A percentile compares a stretch with the other conserved stretches of the same genome.
phyloP scores from a whole-genome alignment of 495 filamentous ascomycete species.

The Bathelium albidoporum region DNA sequence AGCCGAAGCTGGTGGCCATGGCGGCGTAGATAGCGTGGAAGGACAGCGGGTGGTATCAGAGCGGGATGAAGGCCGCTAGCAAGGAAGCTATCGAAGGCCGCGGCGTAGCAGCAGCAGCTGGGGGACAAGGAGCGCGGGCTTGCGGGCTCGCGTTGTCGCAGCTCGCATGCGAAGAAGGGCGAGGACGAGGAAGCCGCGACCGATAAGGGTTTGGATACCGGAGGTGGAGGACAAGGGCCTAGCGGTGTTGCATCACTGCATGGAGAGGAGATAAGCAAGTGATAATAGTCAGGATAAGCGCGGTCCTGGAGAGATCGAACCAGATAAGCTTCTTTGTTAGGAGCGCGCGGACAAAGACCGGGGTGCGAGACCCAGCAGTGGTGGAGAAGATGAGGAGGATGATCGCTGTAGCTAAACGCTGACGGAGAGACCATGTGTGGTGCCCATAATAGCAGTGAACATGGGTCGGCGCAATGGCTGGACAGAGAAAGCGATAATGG shows the following conservation, averaged over 20 bases:
- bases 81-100: conserved; percentile 18
- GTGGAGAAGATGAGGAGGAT: conserved; percentile 7
- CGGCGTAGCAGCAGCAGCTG: conserved; percentile 12
- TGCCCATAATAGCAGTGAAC: conserved; percentile 11
- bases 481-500: conserved; percentile 12
- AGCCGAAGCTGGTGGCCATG: conserved; percentile 13
- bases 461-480: conserved; percentile 11
- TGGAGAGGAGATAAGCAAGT: conserved; percentile 17
- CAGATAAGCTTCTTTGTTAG: conserved; percentile 20
- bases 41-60: conserved; percentile 22
- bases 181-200: conserved; percentile 19
- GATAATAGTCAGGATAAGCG: conserved; percentile 15
- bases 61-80: conserved; percentile 12
- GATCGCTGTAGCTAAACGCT: conserved; percentile 5
- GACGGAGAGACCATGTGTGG: conserved; percentile 11
- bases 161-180: conserved; percentile 14
- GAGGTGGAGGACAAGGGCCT: conserved; percentile 21
- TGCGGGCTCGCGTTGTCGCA: not conserved
- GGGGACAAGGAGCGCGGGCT: conserved; percentile 19
- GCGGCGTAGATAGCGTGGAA: conserved; percentile 19
- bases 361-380: conserved; percentile 32
- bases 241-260: conserved; percentile 20
- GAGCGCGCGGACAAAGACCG: conserved; percentile 12
- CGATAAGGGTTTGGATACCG: conserved; percentile 39
- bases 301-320: conserved; percentile 17